Conservation (phyloP, 1,284 basidiomycete genomes). For the Apiotrichum laibachii region DNA sequence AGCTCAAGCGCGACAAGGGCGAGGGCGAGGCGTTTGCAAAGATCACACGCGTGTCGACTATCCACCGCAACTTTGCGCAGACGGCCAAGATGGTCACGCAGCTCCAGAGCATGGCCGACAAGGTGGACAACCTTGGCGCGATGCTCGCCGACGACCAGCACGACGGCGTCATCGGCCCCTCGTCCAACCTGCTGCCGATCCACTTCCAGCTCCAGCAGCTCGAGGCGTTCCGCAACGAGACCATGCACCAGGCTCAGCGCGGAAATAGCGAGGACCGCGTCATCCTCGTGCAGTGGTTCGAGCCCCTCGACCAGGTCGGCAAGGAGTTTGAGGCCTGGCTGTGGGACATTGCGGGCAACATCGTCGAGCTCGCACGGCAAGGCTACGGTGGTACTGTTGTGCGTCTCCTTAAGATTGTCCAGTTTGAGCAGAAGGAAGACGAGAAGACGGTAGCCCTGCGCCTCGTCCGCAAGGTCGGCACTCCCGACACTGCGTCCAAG, state of each 20-base stretch:
- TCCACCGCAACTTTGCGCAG: slow-evolving; percentile 91
- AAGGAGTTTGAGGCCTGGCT: slow-evolving; percentile 85
- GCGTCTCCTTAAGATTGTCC: slow-evolving; percentile 87
- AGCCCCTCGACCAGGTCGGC: slow-evolving; percentile 78
- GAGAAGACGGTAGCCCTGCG: slow-evolving; percentile 93
- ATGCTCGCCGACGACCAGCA: slow-evolving; percentile 69
- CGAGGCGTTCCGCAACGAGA: slow-evolving; percentile 89
- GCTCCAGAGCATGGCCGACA: slow-evolving; percentile 80
- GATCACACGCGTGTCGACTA: slow-evolving; percentile 87
- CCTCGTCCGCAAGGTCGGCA: slow-evolving; percentile 88
- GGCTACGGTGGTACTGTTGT: slow-evolving; percentile 83
- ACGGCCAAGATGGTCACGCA: slow-evolving; percentile 95
- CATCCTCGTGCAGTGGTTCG: slow-evolving; percentile 76
- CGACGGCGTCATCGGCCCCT: slow-evolving; percentile 72
- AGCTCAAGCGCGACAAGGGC: slow-evolving; percentile 56
- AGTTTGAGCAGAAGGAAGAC: slow-evolving; percentile 88
- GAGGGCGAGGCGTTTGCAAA: slow-evolving; percentile 69
- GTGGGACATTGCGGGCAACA: slow-evolving; percentile 69
- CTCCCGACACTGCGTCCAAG: slow-evolving; percentile 80
- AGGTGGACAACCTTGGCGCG: slow-evolving; percentile 72
- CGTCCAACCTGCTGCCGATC: slow-evolving; percentile 81
- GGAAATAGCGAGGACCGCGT: slow-evolving; percentile 59
- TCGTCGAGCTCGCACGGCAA: slow-evolving; percentile 75
- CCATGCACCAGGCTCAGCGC: slow-evolving; percentile 88
- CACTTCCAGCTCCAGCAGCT: slow-evolving; percentile 87